Conservation (phyloP, 2,329 filamentous ascomycete species). For the Aspergillus fumigatus region DNA sequence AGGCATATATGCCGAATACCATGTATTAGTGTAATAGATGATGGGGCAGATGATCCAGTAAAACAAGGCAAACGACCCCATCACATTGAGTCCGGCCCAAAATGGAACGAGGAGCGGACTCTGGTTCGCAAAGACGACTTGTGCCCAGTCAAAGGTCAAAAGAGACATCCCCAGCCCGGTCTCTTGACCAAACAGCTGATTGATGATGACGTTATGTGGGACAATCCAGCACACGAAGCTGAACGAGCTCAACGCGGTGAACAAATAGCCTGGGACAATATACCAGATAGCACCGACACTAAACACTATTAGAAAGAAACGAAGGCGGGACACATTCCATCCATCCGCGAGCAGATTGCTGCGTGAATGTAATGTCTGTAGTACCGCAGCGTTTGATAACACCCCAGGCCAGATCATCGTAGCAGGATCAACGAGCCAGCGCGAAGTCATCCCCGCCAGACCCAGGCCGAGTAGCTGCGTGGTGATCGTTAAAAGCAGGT, state of each 20-base stretch:
- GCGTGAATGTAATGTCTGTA: slow-evolving; percentile 36
- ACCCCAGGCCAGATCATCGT: slow-evolving; percentile 63
- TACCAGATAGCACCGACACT: slow-evolving; percentile 32
- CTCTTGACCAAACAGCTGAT: slow-evolving; percentile 67
- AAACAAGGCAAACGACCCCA: slow-evolving; percentile 41
- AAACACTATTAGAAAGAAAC: slow-evolving; percentile 35
- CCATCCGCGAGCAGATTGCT: slow-evolving; percentile 37
- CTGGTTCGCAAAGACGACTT: slow-evolving; percentile 63
- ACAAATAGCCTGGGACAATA: slow-evolving; percentile 58
- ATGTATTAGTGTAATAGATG: slow-evolving; percentile 52
- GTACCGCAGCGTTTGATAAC: slow-evolving; percentile 48
- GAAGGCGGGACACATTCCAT: slow-evolving; percentile 35
- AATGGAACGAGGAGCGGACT: slow-evolving; percentile 65
- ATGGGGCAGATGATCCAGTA: slow-evolving; percentile 43
- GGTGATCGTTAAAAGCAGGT: slow-evolving; percentile 56
- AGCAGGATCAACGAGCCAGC: slow-evolving; percentile 56
- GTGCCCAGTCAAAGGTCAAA: slow-evolving; percentile 72
- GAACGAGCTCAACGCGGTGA: slow-evolving; percentile 65
- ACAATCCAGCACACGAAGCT: slow-evolving; percentile 68
- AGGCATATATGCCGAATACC: slow-evolving; percentile 56
- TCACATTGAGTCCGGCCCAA: slow-evolving; percentile 40
- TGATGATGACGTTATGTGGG: slow-evolving; percentile 63
- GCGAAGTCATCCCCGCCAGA: slow-evolving; percentile 55
- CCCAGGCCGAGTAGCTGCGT: slow-evolving; percentile 62
- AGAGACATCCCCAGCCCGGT: slow-evolving; percentile 65